A percentile compares a stretch with the other conserved stretches of the same genome.
phyloP scores from a whole-genome alignment of 495 filamentous ascomycete species.

The Jackrogersella minutella region DNA sequence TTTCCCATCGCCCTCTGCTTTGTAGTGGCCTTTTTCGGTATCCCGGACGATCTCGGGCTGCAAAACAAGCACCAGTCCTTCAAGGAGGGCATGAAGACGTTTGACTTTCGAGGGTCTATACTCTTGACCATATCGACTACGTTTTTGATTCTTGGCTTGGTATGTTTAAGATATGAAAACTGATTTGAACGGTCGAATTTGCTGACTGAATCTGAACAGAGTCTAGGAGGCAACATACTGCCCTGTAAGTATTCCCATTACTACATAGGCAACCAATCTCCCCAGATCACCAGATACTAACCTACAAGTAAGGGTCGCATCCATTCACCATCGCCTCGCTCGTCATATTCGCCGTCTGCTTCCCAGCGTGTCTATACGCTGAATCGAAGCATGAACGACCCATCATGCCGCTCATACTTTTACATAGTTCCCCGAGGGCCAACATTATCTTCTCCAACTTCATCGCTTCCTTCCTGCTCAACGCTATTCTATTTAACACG shows the following conservation, averaged over 20 bases:
- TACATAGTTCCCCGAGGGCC: slow-evolving; percentile 66
- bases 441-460: slow-evolving; percentile 76
- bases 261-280: neutral
- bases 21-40: slow-evolving; percentile 60
- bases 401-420: slow-evolving; percentile 74
- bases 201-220: slow-evolving; percentile 54
- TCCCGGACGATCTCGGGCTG: slow-evolving; percentile 68
- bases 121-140: slow-evolving; percentile 71
- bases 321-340: slow-evolving; percentile 73
- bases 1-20: slow-evolving; percentile 69
- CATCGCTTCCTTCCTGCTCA: slow-evolving; percentile 68
- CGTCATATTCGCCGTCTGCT: slow-evolving; percentile 61
- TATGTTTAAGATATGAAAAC: slow-evolving; percentile 40
- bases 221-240: slow-evolving; percentile 78
- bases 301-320: slow-evolving; percentile 62
- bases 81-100: slow-evolving; percentile 66
- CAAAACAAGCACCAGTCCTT: slow-evolving; percentile 61
- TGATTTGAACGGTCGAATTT: slow-evolving; percentile 1
- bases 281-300: slow-evolving; percentile 6
- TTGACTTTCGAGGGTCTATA: slow-evolving; percentile 73
- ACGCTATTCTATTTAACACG: slow-evolving; percentile 78
- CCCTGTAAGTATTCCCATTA: slow-evolving; percentile 55
- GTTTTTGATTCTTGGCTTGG: slow-evolving; percentile 73
- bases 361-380: slow-evolving; percentile 66
- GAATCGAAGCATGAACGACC: slow-evolving; percentile 68